Percentiles rank a stretch among this genome's conserved stretches.
Conservation (phyloP, 2,329 filamentous ascomycete species). For the Tolypocladium paradoxum region DNA sequence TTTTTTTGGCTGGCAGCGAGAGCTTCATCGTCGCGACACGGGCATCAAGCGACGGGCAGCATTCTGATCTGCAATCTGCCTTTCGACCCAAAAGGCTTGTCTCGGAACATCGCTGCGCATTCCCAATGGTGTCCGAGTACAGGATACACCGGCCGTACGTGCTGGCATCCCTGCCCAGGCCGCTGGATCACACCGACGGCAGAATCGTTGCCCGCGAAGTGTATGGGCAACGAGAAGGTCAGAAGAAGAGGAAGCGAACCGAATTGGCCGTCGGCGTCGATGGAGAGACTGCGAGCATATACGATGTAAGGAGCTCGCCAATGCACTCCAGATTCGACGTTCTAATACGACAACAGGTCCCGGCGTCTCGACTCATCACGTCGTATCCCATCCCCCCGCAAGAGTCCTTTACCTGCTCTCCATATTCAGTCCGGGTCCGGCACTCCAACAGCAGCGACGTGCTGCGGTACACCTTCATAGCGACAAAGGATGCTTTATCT, state of each 20-base stretch:
- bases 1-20: slow-evolving; percentile 19
- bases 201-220: slow-evolving; percentile 50
- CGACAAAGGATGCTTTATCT: slow-evolving; percentile 36
- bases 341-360: slow-evolving; percentile 32
- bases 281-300: slow-evolving; percentile 55
- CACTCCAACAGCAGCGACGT: slow-evolving; percentile 35
- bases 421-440: slow-evolving; percentile 46
- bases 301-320: slow-evolving; percentile 39
- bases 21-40: slow-evolving; percentile 12
- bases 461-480: slow-evolving; percentile 50
- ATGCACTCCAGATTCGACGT: neutral
- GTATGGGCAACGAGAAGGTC: slow-evolving; percentile 45
- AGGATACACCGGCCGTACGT: slow-evolving; percentile 55
- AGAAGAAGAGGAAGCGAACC: slow-evolving; percentile 51
- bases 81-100: neutral
- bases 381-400: slow-evolving; percentile 58
- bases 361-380: slow-evolving; percentile 50
- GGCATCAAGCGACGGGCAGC: neutral
- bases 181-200: slow-evolving; percentile 40
- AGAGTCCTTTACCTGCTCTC: slow-evolving; percentile 51
- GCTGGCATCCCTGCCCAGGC: slow-evolving; percentile 47
- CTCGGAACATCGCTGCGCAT: neutral
- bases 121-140: slow-evolving; percentile 45
- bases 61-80: neutral
- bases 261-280: slow-evolving; percentile 55